Conservation (phyloP, 768 basidiomycete genomes). For the Mycena vitilis region DNA sequence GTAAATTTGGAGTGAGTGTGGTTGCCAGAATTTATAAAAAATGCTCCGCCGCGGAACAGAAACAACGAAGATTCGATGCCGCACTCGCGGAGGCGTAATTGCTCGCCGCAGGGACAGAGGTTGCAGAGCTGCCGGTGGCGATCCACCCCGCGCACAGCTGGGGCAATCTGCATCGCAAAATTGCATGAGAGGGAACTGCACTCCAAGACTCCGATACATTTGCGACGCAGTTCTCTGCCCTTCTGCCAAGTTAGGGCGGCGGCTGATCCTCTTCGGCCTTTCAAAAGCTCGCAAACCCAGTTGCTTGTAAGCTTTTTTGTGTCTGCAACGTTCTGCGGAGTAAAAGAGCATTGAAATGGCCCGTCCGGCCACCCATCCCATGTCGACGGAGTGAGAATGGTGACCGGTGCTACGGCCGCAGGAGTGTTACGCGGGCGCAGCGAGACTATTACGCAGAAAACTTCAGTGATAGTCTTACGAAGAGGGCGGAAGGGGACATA, state of each 20-base stretch:
- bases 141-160: background rate
- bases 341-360: background rate
- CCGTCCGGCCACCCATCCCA: constrained; percentile 22
- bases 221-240: constrained; percentile 8
- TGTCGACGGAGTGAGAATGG: background rate
- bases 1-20: constrained; percentile 17
- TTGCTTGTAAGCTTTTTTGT: background rate
- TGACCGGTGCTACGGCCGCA: background rate
- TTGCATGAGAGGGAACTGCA: constrained; percentile 9
- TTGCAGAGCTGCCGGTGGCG: constrained; percentile 11
- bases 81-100: background rate
- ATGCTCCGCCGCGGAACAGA: constrained; percentile 7
- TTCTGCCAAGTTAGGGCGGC: constrained; percentile 3
- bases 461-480: background rate
- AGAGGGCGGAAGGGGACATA: no score
- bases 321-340: background rate
- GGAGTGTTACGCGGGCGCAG: background rate
- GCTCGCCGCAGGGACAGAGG: constrained; percentile 8
- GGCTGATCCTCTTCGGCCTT: constrained; percentile 1
- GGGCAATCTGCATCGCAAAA: background rate
- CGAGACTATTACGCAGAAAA: background rate
- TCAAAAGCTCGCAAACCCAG: constrained; percentile 1
- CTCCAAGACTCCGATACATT: constrained; percentile 9
- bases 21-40: constrained; percentile 11
- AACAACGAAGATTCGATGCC: constrained; percentile 12